A percentile compares a stretch with the other conserved stretches of the same genome.
phyloP scores from a whole-genome alignment of 495 filamentous ascomycete species.

The Wilcoxina mikolae region DNA sequence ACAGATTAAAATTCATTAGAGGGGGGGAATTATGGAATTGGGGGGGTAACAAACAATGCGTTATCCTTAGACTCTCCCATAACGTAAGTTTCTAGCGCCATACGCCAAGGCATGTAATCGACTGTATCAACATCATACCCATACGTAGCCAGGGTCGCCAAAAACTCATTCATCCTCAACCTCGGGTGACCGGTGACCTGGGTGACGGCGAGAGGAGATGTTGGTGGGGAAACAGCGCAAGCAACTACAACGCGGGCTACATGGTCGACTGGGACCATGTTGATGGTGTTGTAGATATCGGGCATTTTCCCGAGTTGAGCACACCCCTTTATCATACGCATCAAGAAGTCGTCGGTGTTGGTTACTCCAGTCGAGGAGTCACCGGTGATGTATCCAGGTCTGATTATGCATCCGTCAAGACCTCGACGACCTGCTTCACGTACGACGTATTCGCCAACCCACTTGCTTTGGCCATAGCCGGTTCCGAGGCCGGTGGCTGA shows the following conservation, averaged over 20 bases:
- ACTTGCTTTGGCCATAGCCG: conserved; percentile 88
- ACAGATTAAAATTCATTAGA: conserved; percentile 1
- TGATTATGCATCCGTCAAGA: conserved; percentile 57
- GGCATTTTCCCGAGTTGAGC: conserved; percentile 62
- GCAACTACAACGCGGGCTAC: conserved; percentile 69
- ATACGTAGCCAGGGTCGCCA: conserved; percentile 54
- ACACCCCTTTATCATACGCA: conserved; percentile 79
- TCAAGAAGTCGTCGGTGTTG: conserved; percentile 84
- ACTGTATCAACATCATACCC: conserved; percentile 62
- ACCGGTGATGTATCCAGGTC: conserved; percentile 77
- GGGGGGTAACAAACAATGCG: conserved; percentile 13
- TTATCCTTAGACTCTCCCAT: conserved; percentile 22
- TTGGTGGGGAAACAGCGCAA: conserved; percentile 46
- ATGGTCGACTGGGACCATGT: conserved; percentile 77
- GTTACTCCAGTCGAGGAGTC: conserved; percentile 56
- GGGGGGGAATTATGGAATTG: background rate
- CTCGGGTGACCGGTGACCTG: conserved; percentile 73
- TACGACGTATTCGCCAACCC: conserved; percentile 66
- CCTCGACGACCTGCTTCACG: conserved; percentile 66
- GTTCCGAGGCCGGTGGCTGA: conserved; percentile 53
- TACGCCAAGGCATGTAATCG: conserved; percentile 38
- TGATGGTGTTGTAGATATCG: conserved; percentile 72
- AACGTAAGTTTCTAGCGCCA: conserved; percentile 34
- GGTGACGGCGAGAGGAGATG: conserved; percentile 42
- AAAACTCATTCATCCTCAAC: conserved; percentile 62